These are phyloP conservation scores for Ilyonectria destructans DNA, from an alignment of 2,329 filamentous ascomycete genomes.

Conservation along the genomic window DNA sequence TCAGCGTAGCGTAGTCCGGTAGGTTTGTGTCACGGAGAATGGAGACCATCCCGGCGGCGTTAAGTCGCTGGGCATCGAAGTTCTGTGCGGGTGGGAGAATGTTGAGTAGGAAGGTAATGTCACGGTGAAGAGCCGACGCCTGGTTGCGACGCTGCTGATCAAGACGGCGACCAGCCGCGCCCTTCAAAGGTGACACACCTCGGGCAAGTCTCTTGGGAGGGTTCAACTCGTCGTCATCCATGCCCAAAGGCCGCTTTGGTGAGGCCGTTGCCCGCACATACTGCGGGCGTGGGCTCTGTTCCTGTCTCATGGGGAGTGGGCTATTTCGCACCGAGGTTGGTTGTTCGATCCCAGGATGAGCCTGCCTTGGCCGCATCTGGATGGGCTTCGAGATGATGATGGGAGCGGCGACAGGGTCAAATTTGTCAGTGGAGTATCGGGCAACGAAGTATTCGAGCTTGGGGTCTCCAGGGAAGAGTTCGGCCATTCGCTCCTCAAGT, in stretches of 20 bases:
- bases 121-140: conserved; percentile 80
- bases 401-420: conserved; percentile 86
- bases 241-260: conserved; percentile 74
- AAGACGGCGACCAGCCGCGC: conserved; percentile 86
- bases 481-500: conserved; percentile 92
- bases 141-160: conserved; percentile 82
- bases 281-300: conserved; percentile 65
- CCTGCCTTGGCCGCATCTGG: conserved; percentile 79
- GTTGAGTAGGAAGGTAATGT: conserved; percentile 76
- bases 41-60: conserved; percentile 79
- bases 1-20: conserved; percentile 74
- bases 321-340: conserved; percentile 63
- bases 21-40: conserved; percentile 80
- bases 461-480: conserved; percentile 92
- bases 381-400: conserved; percentile 86
- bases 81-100: conserved; percentile 82
- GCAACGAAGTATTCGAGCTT: conserved; percentile 82
- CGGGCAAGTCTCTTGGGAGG: conserved; percentile 90
- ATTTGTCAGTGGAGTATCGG: conserved; percentile 80
- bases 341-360: conserved; percentile 71
- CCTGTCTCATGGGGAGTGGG: conserved; percentile 56
- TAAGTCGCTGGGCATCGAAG: conserved; percentile 82
- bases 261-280: conserved; percentile 67
- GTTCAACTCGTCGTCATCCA: conserved; percentile 81
- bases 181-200: conserved; percentile 94